These are phyloP conservation scores for Diplosphaera chodatii DNA, from an alignment of 139 green algal genomes.

Conservation along the genomic window DNA sequence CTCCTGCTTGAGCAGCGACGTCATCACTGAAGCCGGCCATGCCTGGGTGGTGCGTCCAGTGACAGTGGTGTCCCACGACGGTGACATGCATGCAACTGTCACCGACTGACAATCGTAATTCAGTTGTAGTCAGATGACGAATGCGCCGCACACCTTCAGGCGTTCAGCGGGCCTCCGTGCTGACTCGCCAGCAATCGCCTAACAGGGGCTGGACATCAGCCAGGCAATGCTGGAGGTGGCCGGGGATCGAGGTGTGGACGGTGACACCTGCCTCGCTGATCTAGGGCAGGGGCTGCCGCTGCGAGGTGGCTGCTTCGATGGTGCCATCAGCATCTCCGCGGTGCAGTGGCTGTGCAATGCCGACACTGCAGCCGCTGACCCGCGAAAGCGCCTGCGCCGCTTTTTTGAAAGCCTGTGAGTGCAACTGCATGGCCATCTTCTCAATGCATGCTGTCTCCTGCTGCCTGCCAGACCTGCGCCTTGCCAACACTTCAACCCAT, in stretches of 20 bases:
- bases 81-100: too few species aligned
- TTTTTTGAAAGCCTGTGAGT: conserved; percentile 85
- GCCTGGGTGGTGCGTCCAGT: conserved; percentile 60
- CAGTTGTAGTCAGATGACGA: too few species aligned
- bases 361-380: conserved; percentile 71
- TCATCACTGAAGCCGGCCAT: conserved; percentile 59
- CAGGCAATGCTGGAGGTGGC: conserved; percentile 75
- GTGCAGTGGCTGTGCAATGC: conserved; percentile 96
- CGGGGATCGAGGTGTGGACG: conserved; percentile 63
- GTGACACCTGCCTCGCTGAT: conserved; percentile 71
- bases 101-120: too few species aligned
- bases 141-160: too few species aligned
- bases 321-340: conserved; percentile 72
- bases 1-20: conserved; percentile 76
- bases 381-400: conserved; percentile 62
- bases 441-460: too few species aligned
- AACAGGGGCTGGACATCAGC: conserved; percentile 79
- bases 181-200: too few species aligned
- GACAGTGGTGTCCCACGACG: too few species aligned
- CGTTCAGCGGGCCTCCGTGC: too few species aligned
- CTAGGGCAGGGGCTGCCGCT: conserved; percentile 80
- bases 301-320: conserved; percentile 59
- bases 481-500: too few species aligned
- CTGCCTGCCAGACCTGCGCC: too few species aligned
- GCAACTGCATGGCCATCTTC: too few species aligned